phyloP scores from a whole-genome alignment of 306 rosid genomes.

The Cucumis cinereus region DNA sequence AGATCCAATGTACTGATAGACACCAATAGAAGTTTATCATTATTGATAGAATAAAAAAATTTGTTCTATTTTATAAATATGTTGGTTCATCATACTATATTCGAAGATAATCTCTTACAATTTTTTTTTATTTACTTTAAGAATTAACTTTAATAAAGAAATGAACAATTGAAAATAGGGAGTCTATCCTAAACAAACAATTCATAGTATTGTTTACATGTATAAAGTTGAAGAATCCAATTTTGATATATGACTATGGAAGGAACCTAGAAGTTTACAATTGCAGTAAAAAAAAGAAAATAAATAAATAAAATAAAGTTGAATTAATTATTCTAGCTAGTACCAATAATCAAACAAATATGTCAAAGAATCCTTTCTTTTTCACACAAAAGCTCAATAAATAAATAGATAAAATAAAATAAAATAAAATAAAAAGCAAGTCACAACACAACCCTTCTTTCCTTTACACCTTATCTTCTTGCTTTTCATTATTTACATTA shows the following conservation, averaged over 20 bases:
- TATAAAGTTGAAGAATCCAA: not conserved
- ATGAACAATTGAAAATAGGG: too few species aligned
- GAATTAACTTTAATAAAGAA: too few species aligned
- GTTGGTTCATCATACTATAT: too few species aligned
- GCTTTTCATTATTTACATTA: not conserved
- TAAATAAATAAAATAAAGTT: not conserved
- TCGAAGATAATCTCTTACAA: too few species aligned
- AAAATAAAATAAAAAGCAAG: not conserved
- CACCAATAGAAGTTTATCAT: too few species aligned
- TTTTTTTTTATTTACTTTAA: too few species aligned
- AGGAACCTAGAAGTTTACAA: not conserved
- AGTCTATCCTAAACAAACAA: too few species aligned
- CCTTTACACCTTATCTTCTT: conserved; percentile 5
- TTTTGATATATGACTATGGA: not conserved
- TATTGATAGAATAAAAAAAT: too few species aligned
- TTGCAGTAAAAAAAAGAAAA: not conserved
- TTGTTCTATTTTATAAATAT: too few species aligned
- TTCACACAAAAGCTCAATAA: not conserved
- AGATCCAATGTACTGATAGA: too few species aligned
- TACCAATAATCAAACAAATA: not conserved
- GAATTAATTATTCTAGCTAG: not conserved
- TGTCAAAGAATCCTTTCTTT: conserved; percentile 6
- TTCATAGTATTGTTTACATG: not conserved
- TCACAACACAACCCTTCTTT: not conserved
- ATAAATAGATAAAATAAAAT: too few species aligned